A percentile compares a stretch with the other conserved stretches of the same genome.
These are phyloP conservation scores for Acanthamoeba pearcei DNA, from an alignment of 208 protist genomes.

Conservation along the genomic window DNA sequence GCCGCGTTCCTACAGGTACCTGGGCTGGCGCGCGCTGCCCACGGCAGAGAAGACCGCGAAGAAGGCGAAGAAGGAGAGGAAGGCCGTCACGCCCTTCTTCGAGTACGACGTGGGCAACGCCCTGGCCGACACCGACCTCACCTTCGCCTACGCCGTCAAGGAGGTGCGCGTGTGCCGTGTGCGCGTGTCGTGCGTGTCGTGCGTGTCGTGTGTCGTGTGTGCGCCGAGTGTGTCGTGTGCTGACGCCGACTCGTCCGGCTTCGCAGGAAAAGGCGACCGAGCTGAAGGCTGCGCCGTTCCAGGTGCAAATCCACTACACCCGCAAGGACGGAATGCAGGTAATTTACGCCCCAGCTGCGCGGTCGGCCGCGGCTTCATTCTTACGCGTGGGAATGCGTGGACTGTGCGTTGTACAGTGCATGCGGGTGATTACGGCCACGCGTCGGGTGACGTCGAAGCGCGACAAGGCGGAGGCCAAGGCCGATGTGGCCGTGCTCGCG, in stretches of 20 bases:
- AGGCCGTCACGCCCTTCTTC: constrained; percentile 25
- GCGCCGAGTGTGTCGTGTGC: neutral
- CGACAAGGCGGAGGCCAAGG: neutral
- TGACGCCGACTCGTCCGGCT: neutral
- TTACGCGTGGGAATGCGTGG: neutral
- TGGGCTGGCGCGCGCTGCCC: neutral
- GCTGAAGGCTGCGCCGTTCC: constrained; percentile 1
- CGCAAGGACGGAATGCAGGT: constrained; percentile 30
- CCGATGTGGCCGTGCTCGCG: constrained; percentile 70
- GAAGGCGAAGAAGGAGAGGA: constrained; percentile 31
- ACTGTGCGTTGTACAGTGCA: neutral
- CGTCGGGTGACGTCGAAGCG: neutral
- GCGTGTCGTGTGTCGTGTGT: neutral
- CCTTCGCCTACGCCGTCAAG: constrained; percentile 43
- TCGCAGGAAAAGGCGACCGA: neutral
- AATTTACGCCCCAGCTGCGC: neutral
- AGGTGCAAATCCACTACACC: constrained; percentile 57
- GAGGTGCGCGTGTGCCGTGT: neutral
- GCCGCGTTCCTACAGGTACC: neutral
- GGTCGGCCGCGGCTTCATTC: neutral
- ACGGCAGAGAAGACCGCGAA: neutral
- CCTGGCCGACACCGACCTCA: constrained; percentile 48
- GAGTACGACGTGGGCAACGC: constrained; percentile 71
- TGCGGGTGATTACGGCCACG: constrained; percentile 44
- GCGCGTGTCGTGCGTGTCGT: neutral